A percentile compares a stretch with the other conserved stretches of the same genome.
Evolutionary conservation across 345 rosid genomes (phyloP).

Genomic region (Sonneratia alba): DNA sequence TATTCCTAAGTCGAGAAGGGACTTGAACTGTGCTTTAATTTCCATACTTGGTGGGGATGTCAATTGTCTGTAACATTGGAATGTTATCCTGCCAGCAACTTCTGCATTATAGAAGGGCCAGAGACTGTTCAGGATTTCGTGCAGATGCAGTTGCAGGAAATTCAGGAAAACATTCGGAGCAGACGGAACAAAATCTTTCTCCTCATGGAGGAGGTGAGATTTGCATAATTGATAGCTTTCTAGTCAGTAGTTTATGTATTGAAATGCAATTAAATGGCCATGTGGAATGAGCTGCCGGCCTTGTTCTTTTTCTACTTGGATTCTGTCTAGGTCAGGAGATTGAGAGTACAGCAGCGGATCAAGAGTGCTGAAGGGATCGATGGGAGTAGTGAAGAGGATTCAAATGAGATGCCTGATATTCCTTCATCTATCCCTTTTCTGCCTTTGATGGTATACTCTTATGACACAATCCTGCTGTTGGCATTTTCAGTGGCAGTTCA

Average conservation of each 20-base stretch:
- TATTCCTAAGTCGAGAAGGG: not conserved
- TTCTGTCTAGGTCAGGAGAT: conserved; percentile 53
- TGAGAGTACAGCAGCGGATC: conserved; percentile 72
- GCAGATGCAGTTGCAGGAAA: conserved; percentile 82
- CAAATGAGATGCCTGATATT: conserved; percentile 81
- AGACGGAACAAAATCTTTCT: conserved; percentile 89
- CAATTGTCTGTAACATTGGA: not conserved
- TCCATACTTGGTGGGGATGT: not conserved
- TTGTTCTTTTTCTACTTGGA: not conserved
- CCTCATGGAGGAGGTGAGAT: conserved; percentile 87
- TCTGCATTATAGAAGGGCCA: conserved; percentile 93
- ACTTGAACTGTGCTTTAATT: not conserved
- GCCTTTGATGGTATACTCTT: conserved; percentile 42
- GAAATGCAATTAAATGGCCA: not conserved
- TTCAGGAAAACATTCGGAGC: conserved; percentile 73
- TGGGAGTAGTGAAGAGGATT: conserved; percentile 36
- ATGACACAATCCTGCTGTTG: not conserved
- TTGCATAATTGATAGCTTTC: not conserved
- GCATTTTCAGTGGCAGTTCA: not conserved
- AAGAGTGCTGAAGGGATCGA: conserved; percentile 32
- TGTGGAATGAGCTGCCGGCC: not conserved
- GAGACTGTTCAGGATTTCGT: conserved; percentile 79
- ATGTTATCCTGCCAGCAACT: conserved; percentile 34
- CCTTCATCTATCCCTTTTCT: conserved; percentile 92
- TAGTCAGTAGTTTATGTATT: not conserved